Percentiles rank a stretch among this genome's conserved stretches.
phyloP scores from a whole-genome alignment of 78 protist species.

The Dictyostelium intermedium region DNA sequence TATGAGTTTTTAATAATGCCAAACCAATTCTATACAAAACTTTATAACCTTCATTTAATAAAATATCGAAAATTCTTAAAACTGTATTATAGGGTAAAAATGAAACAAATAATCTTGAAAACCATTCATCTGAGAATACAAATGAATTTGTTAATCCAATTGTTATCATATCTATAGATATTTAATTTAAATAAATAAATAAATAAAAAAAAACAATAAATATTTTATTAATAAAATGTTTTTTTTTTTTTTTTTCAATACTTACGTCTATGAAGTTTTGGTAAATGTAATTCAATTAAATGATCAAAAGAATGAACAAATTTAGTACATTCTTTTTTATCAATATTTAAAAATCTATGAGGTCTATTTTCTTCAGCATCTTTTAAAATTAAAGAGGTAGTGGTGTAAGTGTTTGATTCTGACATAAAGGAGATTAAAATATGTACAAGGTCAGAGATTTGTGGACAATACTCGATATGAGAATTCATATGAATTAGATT shows the following conservation, averaged over 20 bases:
- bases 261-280: conserved; percentile 65
- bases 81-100: conserved; percentile 45
- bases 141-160: conserved; percentile 25
- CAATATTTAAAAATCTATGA: conserved; percentile 9
- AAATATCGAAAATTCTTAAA: conserved; percentile 42
- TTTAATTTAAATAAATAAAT: neutral
- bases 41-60: conserved; percentile 57
- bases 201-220: too few species aligned
- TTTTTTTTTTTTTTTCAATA: neutral
- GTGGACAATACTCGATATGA: conserved; percentile 58
- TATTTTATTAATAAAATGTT: too few species aligned
- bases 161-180: conserved; percentile 37
- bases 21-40: conserved; percentile 56
- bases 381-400: neutral
- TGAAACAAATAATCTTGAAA: conserved; percentile 62
- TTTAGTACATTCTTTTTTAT: conserved; percentile 36
- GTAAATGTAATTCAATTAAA: conserved; percentile 38
- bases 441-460: conserved; percentile 62
- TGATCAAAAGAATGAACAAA: conserved; percentile 47
- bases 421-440: conserved; percentile 41
- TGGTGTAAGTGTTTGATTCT: conserved; percentile 11
- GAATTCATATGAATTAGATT: conserved; percentile 1
- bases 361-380: neutral
- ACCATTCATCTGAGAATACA: conserved; percentile 57
- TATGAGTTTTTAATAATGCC: conserved; percentile 29